Evolutionary conservation across 1,139 yeast species (phyloP).

Genomic region (Debaryomyces nepalensis): DNA sequence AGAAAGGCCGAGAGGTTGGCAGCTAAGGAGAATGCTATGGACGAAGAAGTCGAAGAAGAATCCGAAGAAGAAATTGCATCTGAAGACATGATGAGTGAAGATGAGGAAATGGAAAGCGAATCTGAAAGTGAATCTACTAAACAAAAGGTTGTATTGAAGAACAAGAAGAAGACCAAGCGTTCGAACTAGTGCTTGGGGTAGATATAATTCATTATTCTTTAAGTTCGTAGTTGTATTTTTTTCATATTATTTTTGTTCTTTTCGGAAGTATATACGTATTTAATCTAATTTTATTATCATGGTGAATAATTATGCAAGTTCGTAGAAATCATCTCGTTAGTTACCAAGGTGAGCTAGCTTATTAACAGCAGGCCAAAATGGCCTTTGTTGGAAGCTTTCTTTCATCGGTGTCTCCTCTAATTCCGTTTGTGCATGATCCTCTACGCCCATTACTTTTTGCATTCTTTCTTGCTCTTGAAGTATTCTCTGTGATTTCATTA

Average conservation of each 20-base stretch:
- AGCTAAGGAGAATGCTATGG: slow-evolving; percentile 58
- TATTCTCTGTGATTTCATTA: slow-evolving; percentile 32
- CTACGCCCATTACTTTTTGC: slow-evolving; percentile 4
- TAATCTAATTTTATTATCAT: slow-evolving; percentile 10
- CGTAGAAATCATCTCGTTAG: too few species aligned
- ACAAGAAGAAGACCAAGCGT: slow-evolving; percentile 57
- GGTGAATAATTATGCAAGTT: too few species aligned
- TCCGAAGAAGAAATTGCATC: slow-evolving; percentile 44
- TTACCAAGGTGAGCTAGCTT: slow-evolving; percentile 14
- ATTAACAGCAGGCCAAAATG: slow-evolving; percentile 33
- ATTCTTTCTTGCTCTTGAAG: slow-evolving; percentile 18
- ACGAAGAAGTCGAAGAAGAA: slow-evolving; percentile 50
- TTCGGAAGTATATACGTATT: slow-evolving; percentile 10
- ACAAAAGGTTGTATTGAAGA: slow-evolving; percentile 78
- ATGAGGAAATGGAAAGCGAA: slow-evolving; percentile 43
- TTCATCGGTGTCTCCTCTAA: slow-evolving; percentile 11
- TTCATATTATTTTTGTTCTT: slow-evolving; percentile 7
- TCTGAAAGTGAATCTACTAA: slow-evolving; percentile 48
- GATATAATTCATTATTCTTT: slow-evolving; percentile 2
- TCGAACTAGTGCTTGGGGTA: slow-evolving; percentile 10
- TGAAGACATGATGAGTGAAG: slow-evolving; percentile 43
- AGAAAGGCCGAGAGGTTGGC: slow-evolving; percentile 75
- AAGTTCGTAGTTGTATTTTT: slow-evolving; percentile 4
- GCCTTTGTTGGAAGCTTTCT: slow-evolving; percentile 27
- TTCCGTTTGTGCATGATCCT: slow-evolving; percentile 10